phyloP scores from a whole-genome alignment of 2,329 filamentous ascomycete genomes.

The Zelopaecilomyces penicillatus region DNA sequence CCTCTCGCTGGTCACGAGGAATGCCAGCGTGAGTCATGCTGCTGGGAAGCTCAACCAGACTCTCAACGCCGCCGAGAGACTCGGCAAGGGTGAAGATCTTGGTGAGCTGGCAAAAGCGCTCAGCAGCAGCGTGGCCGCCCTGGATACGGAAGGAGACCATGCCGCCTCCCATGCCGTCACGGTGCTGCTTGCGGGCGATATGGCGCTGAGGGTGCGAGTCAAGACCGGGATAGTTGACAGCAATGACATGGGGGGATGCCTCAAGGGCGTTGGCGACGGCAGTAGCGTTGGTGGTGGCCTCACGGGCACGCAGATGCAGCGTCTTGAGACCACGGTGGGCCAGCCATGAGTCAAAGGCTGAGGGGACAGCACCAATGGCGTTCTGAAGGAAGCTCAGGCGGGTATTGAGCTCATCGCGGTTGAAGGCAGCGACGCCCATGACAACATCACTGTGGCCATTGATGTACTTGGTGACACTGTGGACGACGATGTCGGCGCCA shows the following conservation, averaged over 20 bases:
- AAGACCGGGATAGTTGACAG: constrained; percentile 93
- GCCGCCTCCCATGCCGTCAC: constrained; percentile 86
- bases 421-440: constrained; percentile 96
- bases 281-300: constrained; percentile 75
- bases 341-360: constrained; percentile 95
- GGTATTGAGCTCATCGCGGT: constrained; percentile 68
- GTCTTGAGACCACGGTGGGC: constrained; percentile 96
- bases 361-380: constrained; percentile 90
- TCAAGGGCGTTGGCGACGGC: constrained; percentile 70
- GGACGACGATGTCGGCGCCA: constrained; percentile 92
- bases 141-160: constrained; percentile 96
- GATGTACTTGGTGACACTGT: constrained; percentile 98
- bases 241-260: constrained; percentile 69
- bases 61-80: constrained; percentile 86
- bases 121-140: constrained; percentile 76
- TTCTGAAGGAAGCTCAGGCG: constrained; percentile 90
- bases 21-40: constrained; percentile 98
- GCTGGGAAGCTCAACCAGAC: constrained; percentile 81
- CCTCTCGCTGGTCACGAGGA: constrained; percentile 80
- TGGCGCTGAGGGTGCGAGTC: constrained; percentile 77
- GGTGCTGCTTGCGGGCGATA: constrained; percentile 85
- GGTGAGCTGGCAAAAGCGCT: constrained; percentile 85
- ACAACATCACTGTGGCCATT: constrained; percentile 95
- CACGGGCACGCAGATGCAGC: constrained; percentile 81
- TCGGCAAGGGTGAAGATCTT: constrained; percentile 90